A percentile compares a stretch with the other conserved stretches of the same genome.
phyloP scores from a whole-genome alignment of 1,284 basidiomycete species.

The Fomitiporia mediterranea region DNA sequence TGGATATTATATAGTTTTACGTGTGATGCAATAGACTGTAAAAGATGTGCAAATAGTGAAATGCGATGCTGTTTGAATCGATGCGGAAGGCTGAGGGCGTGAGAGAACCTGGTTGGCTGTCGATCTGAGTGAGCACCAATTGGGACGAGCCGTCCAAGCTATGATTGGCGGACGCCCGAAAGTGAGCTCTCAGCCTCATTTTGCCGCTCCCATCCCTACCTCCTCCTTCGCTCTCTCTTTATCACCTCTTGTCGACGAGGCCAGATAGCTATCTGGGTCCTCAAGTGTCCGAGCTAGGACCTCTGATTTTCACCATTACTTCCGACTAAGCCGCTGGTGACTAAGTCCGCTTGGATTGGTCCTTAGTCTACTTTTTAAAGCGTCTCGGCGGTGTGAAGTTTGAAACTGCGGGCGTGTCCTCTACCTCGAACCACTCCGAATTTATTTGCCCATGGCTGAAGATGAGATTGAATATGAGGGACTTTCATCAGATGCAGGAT shows the following conservation, averaged over 20 bases:
- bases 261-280: not conserved
- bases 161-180: not conserved
- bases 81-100: not conserved
- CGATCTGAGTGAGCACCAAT: conserved; percentile 2
- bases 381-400: conserved; percentile 14
- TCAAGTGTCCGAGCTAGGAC: not conserved
- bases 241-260: not conserved
- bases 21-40: not conserved
- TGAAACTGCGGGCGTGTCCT: conserved; percentile 3
- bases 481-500: conserved; percentile 69
- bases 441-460: conserved; percentile 23
- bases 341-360: not conserved
- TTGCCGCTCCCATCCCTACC: conserved; percentile 1
- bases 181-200: conserved; percentile 6
- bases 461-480: conserved; percentile 75
- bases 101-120: conserved; percentile 2
- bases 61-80: not conserved
- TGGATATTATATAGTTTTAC: not conserved
- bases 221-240: too few relatives aligned
- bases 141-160: not conserved
- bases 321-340: not conserved
- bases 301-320: not conserved
- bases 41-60: not conserved
- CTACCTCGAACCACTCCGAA: not conserved
- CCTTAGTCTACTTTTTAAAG: not conserved